Conservation (phyloP, 1,284 basidiomycete genomes). For the Ceratobasidium sp. region DNA sequence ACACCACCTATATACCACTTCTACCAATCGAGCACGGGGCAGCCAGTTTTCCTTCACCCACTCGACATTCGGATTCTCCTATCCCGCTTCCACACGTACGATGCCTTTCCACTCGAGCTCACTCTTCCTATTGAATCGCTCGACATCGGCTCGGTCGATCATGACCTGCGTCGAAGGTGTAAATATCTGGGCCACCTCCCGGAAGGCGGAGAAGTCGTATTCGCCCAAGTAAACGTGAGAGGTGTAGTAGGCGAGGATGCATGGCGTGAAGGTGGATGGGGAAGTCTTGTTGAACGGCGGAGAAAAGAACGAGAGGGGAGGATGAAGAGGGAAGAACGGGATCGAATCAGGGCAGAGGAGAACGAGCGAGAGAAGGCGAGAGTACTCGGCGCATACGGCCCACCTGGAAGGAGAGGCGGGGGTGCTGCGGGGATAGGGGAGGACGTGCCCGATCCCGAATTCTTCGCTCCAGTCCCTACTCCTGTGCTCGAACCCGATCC, state of each 20-base stretch:
- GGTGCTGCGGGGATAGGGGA: slow-evolving; percentile 43
- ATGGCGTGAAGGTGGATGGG: slow-evolving; percentile 76
- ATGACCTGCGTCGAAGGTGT: slow-evolving; percentile 90
- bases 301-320: slow-evolving; percentile 77
- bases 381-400: slow-evolving; percentile 37
- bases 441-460: slow-evolving; percentile 46
- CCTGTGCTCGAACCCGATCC: slow-evolving; percentile 47
- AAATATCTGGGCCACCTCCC: slow-evolving; percentile 95
- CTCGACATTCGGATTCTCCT: slow-evolving; percentile 94
- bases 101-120: slow-evolving; percentile 84
- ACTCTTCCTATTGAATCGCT: slow-evolving; percentile 79
- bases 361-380: slow-evolving; percentile 62
- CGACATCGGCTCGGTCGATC: slow-evolving; percentile 76
- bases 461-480: slow-evolving; percentile 42
- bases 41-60: slow-evolving; percentile 92
- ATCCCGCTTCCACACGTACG: slow-evolving; percentile 82
- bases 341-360: slow-evolving; percentile 79
- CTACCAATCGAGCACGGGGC: slow-evolving; percentile 93
- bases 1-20: slow-evolving; percentile 85
- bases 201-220: slow-evolving; percentile 90
- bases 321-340: slow-evolving; percentile 80
- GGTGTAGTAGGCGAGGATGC: slow-evolving; percentile 68
- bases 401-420: slow-evolving; percentile 23
- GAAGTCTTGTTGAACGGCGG: slow-evolving; percentile 78
- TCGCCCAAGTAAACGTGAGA: slow-evolving; percentile 87